Evolutionary conservation across 768 basidiomycete species (phyloP).

Genomic region (Mycena kentingensis): DNA sequence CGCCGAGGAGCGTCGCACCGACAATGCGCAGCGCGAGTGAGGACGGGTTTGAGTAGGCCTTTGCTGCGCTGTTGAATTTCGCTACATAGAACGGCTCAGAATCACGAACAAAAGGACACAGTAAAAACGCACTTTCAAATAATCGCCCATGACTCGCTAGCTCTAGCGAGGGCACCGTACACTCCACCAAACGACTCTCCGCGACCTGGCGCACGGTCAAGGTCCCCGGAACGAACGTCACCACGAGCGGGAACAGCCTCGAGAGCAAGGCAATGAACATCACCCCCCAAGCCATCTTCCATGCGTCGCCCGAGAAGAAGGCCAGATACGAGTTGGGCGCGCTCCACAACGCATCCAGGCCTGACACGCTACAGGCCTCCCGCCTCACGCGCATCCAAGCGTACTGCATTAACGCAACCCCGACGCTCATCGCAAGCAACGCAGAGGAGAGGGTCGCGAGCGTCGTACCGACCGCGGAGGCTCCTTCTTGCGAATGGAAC

Average conservation of each 20-base stretch:
- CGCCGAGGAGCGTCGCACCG: conserved; percentile 1
- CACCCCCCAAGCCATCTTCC: background rate
- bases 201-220: background rate
- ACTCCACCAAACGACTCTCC: background rate
- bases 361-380: background rate
- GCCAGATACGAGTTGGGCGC: background rate
- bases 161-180: conserved; percentile 1
- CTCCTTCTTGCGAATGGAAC: conserved; percentile 9
- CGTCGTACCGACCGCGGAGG: conserved; percentile 6
- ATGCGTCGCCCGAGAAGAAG: conserved; percentile 7
- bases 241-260: conserved; percentile 5
- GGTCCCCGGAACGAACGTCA: conserved; percentile 7
- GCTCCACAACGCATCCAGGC: conserved; percentile 9
- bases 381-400: conserved; percentile 1
- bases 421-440: background rate
- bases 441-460: conserved; percentile 2
- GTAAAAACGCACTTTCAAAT: conserved; percentile 3
- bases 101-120: background rate
- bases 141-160: background rate
- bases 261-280: background rate
- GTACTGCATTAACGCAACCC: conserved; percentile 9
- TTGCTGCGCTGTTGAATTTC: background rate
- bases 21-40: background rate
- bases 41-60: background rate
- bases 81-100: background rate